Percentiles rank a stretch among this genome's conserved stretches.
phyloP scores from a whole-genome alignment of 164 flowering plant species.

The Vitis labrusca region DNA sequence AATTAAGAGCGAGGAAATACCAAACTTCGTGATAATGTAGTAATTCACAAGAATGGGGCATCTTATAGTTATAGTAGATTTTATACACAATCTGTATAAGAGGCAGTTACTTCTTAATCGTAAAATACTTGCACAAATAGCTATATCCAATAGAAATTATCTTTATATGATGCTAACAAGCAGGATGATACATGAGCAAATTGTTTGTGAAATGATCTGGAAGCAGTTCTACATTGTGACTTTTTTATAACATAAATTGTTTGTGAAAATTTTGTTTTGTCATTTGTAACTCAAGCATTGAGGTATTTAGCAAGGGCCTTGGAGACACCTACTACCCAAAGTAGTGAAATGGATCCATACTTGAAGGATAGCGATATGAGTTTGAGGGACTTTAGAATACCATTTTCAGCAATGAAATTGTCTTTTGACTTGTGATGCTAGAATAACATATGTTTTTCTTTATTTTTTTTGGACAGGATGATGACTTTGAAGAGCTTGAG shows the following conservation, averaged over 20 bases:
- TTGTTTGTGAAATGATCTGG: too few species aligned
- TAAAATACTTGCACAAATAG: too few species aligned
- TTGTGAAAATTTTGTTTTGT: neutral
- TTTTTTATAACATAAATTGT: neutral
- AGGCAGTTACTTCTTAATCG: too few species aligned
- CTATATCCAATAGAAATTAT: too few species aligned
- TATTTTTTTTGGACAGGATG: conserved; percentile 38
- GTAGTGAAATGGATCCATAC: conserved; percentile 85
- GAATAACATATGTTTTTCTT: neutral
- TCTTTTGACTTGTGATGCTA: conserved; percentile 1
- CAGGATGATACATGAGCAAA: too few species aligned
- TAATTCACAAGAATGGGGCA: too few species aligned
- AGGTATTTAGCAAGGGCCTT: conserved; percentile 56
- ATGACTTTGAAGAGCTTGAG: conserved; percentile 89
- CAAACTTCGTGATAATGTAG: too few species aligned
- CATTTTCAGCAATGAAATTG: neutral
- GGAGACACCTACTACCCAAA: conserved; percentile 69
- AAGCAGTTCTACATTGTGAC: neutral
- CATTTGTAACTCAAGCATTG: conserved; percentile 46
- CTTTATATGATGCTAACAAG: too few species aligned
- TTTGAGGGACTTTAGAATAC: neutral
- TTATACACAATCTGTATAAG: too few species aligned
- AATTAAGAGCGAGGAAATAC: too few species aligned
- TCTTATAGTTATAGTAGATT: too few species aligned
- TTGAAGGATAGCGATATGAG: conserved; percentile 69